A percentile compares a stretch with the other conserved stretches of the same genome.
These are phyloP conservation scores for Eucalyptus albens DNA, from an alignment of 345 rosid species.

Conservation along the genomic window DNA sequence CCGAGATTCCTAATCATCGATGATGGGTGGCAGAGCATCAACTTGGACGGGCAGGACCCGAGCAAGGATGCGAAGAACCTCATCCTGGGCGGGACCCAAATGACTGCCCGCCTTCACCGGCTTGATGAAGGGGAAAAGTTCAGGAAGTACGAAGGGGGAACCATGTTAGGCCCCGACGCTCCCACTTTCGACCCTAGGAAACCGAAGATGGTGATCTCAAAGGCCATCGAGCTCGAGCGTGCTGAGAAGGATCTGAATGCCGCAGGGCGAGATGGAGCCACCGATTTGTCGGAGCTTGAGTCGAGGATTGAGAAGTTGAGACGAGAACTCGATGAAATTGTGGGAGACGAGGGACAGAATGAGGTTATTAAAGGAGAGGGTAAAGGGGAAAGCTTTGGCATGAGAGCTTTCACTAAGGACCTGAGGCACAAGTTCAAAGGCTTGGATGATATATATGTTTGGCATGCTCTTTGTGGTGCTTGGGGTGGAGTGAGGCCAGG, in stretches of 20 bases:
- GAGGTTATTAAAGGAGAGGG: neutral
- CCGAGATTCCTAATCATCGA: constrained; percentile 78
- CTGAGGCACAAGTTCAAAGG: constrained; percentile 45
- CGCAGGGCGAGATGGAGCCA: constrained; percentile 14
- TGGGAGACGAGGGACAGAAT: neutral
- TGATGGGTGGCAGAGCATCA: constrained; percentile 86
- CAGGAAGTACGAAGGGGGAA: constrained; percentile 41
- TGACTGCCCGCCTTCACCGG: constrained; percentile 62
- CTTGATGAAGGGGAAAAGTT: constrained; percentile 70
- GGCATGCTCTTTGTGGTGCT: constrained; percentile 86
- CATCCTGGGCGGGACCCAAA: constrained; percentile 77
- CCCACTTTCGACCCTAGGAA: constrained; percentile 33
- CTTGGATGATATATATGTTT: constrained; percentile 61
- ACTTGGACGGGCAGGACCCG: constrained; percentile 30
- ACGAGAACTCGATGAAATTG: constrained; percentile 34
- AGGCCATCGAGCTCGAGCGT: constrained; percentile 58
- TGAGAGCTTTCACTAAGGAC: constrained; percentile 54
- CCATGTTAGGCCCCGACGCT: constrained; percentile 24
- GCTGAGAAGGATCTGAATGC: constrained; percentile 36
- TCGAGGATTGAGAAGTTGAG: constrained; percentile 23
- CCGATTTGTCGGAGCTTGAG: constrained; percentile 14
- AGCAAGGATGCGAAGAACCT: constrained; percentile 39
- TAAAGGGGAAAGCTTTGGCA: constrained; percentile 6
- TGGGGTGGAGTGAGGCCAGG: constrained; percentile 85
- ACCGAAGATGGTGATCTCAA: constrained; percentile 57